Percentiles rank a stretch among this genome's conserved stretches.
Evolutionary conservation across 306 rosid genomes (phyloP).

Genomic region (Cyclanthera cordifolia): DNA sequence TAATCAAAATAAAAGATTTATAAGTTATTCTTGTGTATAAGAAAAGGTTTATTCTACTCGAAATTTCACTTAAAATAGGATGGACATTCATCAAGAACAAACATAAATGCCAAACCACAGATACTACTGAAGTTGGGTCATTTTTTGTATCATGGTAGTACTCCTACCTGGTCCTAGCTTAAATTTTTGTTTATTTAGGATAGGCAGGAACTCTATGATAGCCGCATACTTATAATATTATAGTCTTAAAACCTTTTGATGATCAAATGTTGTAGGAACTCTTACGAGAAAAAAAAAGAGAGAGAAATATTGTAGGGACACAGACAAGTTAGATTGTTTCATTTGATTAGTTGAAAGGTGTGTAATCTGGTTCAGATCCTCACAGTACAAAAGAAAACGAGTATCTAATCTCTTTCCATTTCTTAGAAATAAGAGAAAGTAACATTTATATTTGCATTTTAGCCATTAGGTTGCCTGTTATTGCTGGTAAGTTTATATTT

Average conservation of each 20-base stretch:
- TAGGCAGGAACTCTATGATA: background rate
- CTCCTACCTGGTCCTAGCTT: conserved; percentile 8
- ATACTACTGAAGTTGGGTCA: conserved; percentile 6
- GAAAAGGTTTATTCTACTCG: no score
- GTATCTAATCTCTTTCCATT: background rate
- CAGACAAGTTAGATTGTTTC: background rate
- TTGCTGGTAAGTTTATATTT: background rate
- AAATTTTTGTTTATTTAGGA: background rate
- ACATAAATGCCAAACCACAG: background rate
- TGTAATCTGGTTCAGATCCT: background rate
- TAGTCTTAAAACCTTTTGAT: background rate
- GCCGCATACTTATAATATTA: background rate
- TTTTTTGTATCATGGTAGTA: background rate
- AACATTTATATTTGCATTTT: background rate
- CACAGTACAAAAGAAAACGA: background rate
- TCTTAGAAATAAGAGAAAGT: background rate
- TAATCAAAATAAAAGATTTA: no score
- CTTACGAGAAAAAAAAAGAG: no score
- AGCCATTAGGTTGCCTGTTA: background rate
- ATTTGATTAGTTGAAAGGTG: background rate
- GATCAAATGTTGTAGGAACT: no score
- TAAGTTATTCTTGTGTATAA: no score
- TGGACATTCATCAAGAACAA: no score
- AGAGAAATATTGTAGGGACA: background rate
- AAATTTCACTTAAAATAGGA: no score